Evolutionary conservation across 306 rosid genomes (phyloP).

Genomic region (Fagus sylvatica): DNA sequence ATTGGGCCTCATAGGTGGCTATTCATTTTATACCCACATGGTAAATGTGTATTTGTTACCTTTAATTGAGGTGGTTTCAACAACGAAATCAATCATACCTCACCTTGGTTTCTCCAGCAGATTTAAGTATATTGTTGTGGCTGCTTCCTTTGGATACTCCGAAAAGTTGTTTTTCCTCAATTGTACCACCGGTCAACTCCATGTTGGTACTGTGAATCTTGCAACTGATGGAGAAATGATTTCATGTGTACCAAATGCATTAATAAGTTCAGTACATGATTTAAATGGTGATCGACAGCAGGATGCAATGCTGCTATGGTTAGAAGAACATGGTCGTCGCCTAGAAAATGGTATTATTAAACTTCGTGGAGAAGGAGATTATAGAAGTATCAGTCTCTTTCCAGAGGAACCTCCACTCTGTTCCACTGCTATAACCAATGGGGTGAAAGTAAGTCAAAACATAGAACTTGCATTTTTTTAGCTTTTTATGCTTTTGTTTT

Average conservation of each 20-base stretch:
- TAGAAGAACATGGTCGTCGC: constrained; percentile 86
- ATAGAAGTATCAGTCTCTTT: constrained; percentile 61
- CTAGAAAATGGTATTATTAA: constrained; percentile 68
- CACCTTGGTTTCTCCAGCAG: constrained; percentile 36
- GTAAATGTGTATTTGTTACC: constrained; percentile 77
- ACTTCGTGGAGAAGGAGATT: constrained; percentile 43
- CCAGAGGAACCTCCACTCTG: constrained; percentile 79
- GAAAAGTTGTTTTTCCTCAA: constrained; percentile 71
- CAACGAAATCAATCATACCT: constrained; percentile 37
- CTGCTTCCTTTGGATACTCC: constrained; percentile 46
- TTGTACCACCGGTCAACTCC: constrained; percentile 68
- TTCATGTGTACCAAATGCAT: constrained; percentile 70
- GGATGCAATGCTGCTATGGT: constrained; percentile 87
- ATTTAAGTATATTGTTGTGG: constrained; percentile 61
- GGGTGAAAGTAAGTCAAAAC: constrained; percentile 62
- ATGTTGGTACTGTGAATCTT: constrained; percentile 67
- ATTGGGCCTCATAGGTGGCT: constrained; percentile 88
- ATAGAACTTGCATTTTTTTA: not conserved
- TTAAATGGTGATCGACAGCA: constrained; percentile 47
- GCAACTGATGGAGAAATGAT: constrained; percentile 54
- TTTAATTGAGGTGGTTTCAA: constrained; percentile 38
- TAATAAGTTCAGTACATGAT: constrained; percentile 50
- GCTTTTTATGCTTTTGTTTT: constrained; percentile 6
- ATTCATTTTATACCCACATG: constrained; percentile 50
- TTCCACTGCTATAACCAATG: constrained; percentile 70